phyloP scores from a whole-genome alignment of 768 basidiomycete genomes.

The Neoboletus subvelutipes region DNA sequence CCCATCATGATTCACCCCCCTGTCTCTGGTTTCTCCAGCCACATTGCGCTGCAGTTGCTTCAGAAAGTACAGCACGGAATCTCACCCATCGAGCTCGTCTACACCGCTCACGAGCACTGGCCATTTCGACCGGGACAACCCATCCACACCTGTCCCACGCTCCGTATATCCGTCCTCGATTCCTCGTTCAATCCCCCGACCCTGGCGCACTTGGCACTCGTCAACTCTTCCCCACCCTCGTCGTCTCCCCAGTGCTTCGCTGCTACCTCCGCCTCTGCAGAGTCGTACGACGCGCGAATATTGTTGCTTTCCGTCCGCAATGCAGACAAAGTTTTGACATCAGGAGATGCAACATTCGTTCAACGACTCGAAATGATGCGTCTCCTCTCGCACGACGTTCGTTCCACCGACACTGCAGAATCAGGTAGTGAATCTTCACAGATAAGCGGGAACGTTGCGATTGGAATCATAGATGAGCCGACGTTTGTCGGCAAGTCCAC shows the following conservation, averaged over 20 bases:
- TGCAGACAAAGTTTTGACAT: conserved; percentile 74
- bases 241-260: conserved; percentile 8
- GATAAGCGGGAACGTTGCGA: conserved; percentile 52
- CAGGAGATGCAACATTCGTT: conserved; percentile 68
- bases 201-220: conserved; percentile 77
- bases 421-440: conserved; percentile 1
- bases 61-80: conserved; percentile 43
- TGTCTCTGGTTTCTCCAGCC: conserved; percentile 18
- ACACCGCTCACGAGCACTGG: conserved; percentile 62
- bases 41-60: conserved; percentile 19
- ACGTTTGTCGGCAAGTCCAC: conserved; percentile 84
- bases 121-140: conserved; percentile 44
- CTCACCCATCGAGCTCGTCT: conserved; percentile 58
- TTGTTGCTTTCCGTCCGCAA: conserved; percentile 84
- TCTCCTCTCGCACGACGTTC: conserved; percentile 55
- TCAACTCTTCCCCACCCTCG: conserved; percentile 40
- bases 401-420: not conserved
- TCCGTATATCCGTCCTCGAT: conserved; percentile 76
- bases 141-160: conserved; percentile 13
- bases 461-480: conserved; percentile 84
- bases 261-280: not conserved
- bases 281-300: conserved; percentile 67
- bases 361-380: conserved; percentile 89
- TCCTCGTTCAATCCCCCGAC: conserved; percentile 95
- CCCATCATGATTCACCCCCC: conserved; percentile 7